These are phyloP conservation scores for Mycogone perniciosa DNA, from an alignment of 2,329 filamentous ascomycete species.

Conservation along the genomic window DNA sequence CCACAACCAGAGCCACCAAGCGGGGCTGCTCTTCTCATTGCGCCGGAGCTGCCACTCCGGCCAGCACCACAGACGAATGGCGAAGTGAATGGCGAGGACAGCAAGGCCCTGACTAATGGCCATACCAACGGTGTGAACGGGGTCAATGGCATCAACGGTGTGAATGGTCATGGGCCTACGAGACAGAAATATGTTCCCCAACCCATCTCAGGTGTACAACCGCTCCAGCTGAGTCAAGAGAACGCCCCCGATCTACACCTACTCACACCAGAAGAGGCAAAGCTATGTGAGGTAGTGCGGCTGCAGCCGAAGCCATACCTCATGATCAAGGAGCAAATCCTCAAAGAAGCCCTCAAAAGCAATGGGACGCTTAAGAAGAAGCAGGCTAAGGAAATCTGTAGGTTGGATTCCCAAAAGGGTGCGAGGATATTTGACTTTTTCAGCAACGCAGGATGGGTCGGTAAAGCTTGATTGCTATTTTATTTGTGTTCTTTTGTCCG, in stretches of 20 bases:
- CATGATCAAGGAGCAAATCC: conserved; percentile 86
- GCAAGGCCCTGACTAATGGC: conserved; percentile 49
- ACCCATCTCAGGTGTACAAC: conserved; percentile 54
- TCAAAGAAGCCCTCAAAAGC: conserved; percentile 83
- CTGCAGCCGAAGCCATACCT: conserved; percentile 92
- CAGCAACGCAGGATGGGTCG: conserved; percentile 86
- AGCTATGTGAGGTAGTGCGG: conserved; percentile 77
- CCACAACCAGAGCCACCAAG: conserved; percentile 64
- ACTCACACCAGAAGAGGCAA: conserved; percentile 73
- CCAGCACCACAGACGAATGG: conserved; percentile 31
- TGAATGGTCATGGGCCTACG: conserved; percentile 28
- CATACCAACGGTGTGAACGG: conserved; percentile 47
- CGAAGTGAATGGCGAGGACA: conserved; percentile 43
- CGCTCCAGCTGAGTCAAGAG: conserved; percentile 65
- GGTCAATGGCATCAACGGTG: conserved; percentile 36
- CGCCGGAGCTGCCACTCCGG: conserved; percentile 67
- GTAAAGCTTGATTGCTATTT: conserved; percentile 55
- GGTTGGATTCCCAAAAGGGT: conserved; percentile 78
- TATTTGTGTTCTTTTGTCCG: too few species aligned
- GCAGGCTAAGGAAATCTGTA: conserved; percentile 77
- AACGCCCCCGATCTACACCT: conserved; percentile 79
- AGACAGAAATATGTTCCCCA: conserved; percentile 49
- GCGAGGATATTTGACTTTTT: conserved; percentile 91
- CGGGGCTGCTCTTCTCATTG: conserved; percentile 69
- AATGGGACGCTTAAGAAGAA: conserved; percentile 92